Base-by-base conservation (phyloP, 805 yeast genomes). In the Metschnikowia shivogae region DNA sequence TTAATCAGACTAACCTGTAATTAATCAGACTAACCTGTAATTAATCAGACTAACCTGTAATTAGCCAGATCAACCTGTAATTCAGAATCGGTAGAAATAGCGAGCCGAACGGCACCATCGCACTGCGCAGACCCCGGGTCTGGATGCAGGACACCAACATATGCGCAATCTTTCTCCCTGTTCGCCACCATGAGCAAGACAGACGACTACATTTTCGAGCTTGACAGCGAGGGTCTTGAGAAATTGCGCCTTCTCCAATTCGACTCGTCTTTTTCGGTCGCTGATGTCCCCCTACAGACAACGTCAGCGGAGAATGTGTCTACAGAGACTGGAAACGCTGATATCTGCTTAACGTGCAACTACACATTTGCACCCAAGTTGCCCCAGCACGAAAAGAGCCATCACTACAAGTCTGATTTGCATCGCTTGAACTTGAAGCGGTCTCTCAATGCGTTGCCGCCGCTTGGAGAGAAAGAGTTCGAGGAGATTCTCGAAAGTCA, bases 361-460 rank as follows among this genome's bases (percentile, higher is more conserved):
- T 29, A 48, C 13, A 30, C 32, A 10, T 47, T 55, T 17, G 48
- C 30, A 27, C 17, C 42, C 17, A 35, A 28, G 6, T 47, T 43
- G 6, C 24, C 46, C 8, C 50, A 38, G 11, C 36, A 36, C 8
- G 57, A 52, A 14, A 36, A 46, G 24, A 67, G 71, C 46, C 61
- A 57, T 3, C 86, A 81, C 54, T 82, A 73, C 62, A 80, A 77
- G 54, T 68, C 81, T 0, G 87, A 82, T 54, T 68, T 73, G 19
- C 82, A 84, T 55, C 69, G 78, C 32, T 71, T 73, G 56, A 87
- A 87, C 57, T 50, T 78, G 43, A 82, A 82, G 58, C 68, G 90
- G 44, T 59, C 67, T 8, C 53, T 77, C 26, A 63, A 64, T 32
- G 74, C 76, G 0, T 63, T 78, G 38, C 60, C 68, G 0, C 67